These are phyloP conservation scores for Phalaenopsis equestris DNA, from an alignment of 106 monocot genomes.

Conservation along the genomic window DNA sequence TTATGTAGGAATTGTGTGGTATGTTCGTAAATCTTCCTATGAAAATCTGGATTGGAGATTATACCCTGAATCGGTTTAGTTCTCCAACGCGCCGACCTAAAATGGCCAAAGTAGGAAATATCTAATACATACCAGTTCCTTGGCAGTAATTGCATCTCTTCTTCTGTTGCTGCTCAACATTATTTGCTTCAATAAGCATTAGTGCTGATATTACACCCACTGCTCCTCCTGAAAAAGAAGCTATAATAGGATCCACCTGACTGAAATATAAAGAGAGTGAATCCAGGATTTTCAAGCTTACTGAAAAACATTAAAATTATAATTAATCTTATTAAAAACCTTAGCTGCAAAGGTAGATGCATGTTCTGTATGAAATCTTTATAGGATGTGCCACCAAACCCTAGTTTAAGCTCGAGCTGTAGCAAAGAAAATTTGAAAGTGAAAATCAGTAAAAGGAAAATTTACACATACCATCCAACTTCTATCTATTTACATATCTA, in stretches of 20 bases:
- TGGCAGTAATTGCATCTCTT: constrained; percentile 93
- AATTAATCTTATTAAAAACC: constrained; percentile 28
- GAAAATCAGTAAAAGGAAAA: background rate
- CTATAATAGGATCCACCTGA: constrained; percentile 93
- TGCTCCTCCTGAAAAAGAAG: constrained; percentile 90
- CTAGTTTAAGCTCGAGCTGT: constrained; percentile 87
- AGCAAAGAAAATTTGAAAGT: background rate
- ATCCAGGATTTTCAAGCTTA: background rate
- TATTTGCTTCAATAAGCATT: constrained; percentile 86
- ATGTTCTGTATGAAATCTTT: constrained; percentile 89
- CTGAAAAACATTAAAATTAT: background rate
- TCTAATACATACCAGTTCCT: constrained; percentile 55
- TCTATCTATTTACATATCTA: no score
- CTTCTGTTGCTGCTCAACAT: constrained; percentile 84
- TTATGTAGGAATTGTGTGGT: no score
- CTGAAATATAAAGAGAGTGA: constrained; percentile 27
- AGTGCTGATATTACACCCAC: constrained; percentile 92
- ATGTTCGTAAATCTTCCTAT: no score
- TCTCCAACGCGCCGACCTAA: background rate
- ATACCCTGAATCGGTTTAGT: background rate
- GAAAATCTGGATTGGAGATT: background rate
- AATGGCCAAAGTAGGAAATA: background rate
- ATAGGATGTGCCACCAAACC: constrained; percentile 87
- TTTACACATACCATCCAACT: no score
- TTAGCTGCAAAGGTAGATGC: constrained; percentile 83